Evolutionary conservation across 176 grass and related monocot species (phyloP).

Genomic region (Bolboschoenus planiculmis): DNA sequence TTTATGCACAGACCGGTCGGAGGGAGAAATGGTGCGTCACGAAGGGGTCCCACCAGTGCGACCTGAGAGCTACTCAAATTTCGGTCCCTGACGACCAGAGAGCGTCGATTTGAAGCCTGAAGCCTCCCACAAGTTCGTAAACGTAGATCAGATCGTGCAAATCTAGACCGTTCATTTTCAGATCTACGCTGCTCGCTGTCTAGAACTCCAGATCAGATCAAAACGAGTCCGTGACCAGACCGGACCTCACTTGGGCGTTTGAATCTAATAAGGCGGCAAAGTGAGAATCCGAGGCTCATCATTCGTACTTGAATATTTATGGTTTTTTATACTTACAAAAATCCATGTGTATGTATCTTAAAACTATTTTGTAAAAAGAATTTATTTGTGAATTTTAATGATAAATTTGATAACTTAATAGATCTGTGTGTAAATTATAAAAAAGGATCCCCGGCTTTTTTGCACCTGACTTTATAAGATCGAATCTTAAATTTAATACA

Average conservation of each 20-base stretch:
- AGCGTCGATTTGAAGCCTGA: background rate
- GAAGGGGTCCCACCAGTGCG: background rate
- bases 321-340: too few relatives aligned
- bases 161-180: background rate
- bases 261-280: background rate
- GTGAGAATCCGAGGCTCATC: background rate
- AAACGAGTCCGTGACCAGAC: background rate
- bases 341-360: too few relatives aligned
- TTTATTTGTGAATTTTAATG: too few relatives aligned
- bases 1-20: background rate
- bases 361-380: too few relatives aligned
- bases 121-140: background rate
- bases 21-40: constrained; percentile 5
- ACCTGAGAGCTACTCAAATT: constrained; percentile 5
- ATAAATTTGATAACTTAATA: too few relatives aligned
- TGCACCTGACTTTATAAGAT: too few relatives aligned
- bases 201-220: background rate
- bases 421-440: too few relatives aligned
- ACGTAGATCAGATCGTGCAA: background rate
- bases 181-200: background rate
- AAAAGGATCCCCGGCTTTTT: too few relatives aligned
- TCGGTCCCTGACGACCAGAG: too few relatives aligned
- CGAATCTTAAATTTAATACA: too few relatives aligned
- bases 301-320: too few relatives aligned
- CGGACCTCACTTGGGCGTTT: background rate